Evolutionary conservation across 2,329 filamentous ascomycete species (phyloP), one percentile per base, ranked within the genome.

Genomic region (Rachicladosporium sp.): DNA sequence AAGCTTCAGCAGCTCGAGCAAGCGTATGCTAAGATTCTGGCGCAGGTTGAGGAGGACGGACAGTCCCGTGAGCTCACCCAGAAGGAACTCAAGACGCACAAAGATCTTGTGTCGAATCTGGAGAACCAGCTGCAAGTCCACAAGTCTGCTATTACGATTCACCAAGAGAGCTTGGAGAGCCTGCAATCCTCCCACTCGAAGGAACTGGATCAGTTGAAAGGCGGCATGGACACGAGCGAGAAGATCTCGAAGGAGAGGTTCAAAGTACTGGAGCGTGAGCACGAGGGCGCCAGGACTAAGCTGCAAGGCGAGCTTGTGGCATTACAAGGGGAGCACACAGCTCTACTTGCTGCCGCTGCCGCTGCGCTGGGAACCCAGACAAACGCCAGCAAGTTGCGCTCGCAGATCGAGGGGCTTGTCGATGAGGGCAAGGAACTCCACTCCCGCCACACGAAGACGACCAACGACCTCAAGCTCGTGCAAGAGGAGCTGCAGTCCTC

Each of bases 1-100:
- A 83, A 79, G 51, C 78, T 94, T 23, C 70, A 77, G 2, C 74
- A 82, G 47, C 69, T 94, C 10, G 86, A 94, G 59, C 65, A 78
- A 46, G 74, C 80, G 3, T 81, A 93, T 54, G 60, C 72, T 27
- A 70, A 71, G 19, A 74, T 82, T 37, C 74, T 77, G 51, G 63
- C 71, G 35, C 74, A 89, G 51, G 70, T 93, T 8, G 75, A 84
- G 31, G 72, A 81, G 38, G 72, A 80, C 33, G 68, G 71, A 6
- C 70, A 74, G 38, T 70, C 74, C 1, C 76, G 77, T 39, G 74
- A 77, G 13, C 59, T 71, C 12, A 68, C 65, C 10, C 64, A 67
- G 45, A 66, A 63, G 38, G 69, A 77, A 43, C 61, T 76, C 4
- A 43, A 63, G n/a, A 66, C 64, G 29, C 67, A 71, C 54, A 61